Base-by-base conservation (phyloP, 371 early-diverging fungal species). In the Apophysomyces elegans region DNA sequence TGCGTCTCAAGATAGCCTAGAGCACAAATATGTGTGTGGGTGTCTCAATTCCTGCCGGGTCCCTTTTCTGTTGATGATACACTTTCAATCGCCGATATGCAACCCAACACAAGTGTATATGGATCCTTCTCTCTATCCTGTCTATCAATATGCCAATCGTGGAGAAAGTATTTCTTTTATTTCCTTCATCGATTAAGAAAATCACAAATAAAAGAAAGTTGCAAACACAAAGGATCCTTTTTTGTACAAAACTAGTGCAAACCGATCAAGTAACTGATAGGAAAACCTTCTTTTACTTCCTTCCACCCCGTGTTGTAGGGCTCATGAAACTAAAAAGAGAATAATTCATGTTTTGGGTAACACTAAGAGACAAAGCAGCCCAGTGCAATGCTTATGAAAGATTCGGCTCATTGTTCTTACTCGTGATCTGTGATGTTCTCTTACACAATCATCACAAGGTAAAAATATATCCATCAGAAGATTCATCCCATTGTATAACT, bases 211-310 rank as follows among this genome's bases (percentile, higher is more conserved):
- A 50, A 50, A 50, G 18, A 26, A 26, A 26, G 16, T 26, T 26
- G 32, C 32, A 2, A 26, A 26, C 32, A 26, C 32, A 32, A n/a
- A 50, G 2, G 21, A 50, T 50, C 21, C 21, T 21, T 50, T 50
- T 50, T 50, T 50, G 54, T 50, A 26, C 21, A 50, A 50, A 26
- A 2, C 32, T 26, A 50, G 54, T 21, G 54, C 1, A 50, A 8
- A 50, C 54, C 54, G 54, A 50, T 50, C 21, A 50, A 50, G 54
- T 50, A 50, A 50, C 21, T 50, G 54, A 50, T 50, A 50, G 54
- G 9, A 26, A 26, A 21, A 50, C 54, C 54, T 21, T 50, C 54
- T 26, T 26, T 26, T 26, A 26, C 32, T 26, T 26, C 2, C 32
- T 26, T 26, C 3, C 32, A 26, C n/a, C 54, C 54, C 54, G 21